Evolutionary conservation across 2,329 filamentous ascomycete species (phyloP).

Genomic region (Ophiostoma montium): DNA sequence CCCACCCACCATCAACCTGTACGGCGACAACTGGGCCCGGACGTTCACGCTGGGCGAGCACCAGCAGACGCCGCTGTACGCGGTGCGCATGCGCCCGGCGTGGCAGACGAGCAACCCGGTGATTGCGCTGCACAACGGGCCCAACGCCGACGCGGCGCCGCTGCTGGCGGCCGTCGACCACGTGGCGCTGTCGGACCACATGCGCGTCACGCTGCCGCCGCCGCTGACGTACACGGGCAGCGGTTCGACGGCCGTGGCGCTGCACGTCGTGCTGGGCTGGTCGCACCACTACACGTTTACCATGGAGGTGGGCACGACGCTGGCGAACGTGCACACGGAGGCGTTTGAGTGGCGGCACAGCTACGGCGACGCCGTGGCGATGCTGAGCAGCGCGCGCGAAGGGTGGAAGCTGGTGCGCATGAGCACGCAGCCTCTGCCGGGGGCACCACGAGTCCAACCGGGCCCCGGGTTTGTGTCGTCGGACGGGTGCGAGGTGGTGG

Average conservation of each 20-base stretch:
- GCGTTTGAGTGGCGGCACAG: constrained; percentile 30
- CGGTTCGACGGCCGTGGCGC: constrained; percentile 8
- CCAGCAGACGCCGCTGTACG: constrained; percentile 20
- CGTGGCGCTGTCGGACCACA: constrained; percentile 7
- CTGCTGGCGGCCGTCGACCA: constrained; percentile 19
- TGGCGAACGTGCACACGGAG: constrained; percentile 17
- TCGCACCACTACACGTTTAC: constrained; percentile 19
- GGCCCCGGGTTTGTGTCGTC: constrained; percentile 15
- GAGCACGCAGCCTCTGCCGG: constrained; percentile 8
- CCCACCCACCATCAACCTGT: constrained; percentile 21
- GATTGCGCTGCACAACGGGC: constrained; percentile 23
- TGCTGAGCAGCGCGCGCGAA: constrained; percentile 18
- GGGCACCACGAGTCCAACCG: constrained; percentile 10
- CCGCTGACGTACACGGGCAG: constrained; percentile 13
- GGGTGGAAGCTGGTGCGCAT: constrained; percentile 30
- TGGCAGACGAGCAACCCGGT: constrained; percentile 16
- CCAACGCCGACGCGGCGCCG: constrained; percentile 15
- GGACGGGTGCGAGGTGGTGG: constrained; percentile 29
- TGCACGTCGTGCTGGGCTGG: constrained; percentile 9
- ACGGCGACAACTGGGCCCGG: constrained; percentile 14
- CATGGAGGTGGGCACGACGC: constrained; percentile 20
- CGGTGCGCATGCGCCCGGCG: constrained; percentile 17
- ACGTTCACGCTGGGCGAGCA: constrained; percentile 19
- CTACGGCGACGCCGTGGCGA: constrained; percentile 21
- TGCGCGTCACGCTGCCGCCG: constrained; percentile 20